A percentile compares a stretch with the other conserved stretches of the same genome.
Conservation (phyloP, 805 yeast genomes). For the Maudiozyma bulderi region DNA sequence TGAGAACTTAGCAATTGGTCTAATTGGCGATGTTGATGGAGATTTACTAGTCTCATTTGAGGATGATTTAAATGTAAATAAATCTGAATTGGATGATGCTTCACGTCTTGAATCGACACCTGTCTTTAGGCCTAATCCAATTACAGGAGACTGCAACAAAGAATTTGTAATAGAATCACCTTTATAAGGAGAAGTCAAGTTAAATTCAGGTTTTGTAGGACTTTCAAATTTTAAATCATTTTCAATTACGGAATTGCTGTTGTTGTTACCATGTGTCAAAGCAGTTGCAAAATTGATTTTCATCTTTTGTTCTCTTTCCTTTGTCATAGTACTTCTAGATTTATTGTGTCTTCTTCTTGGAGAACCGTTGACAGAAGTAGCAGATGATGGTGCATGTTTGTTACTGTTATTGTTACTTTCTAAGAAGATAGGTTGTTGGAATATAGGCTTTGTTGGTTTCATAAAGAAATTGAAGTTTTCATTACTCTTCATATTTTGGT, state of each 20-base stretch:
- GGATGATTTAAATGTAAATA: background rate
- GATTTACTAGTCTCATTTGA: background rate
- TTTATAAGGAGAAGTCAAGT: background rate
- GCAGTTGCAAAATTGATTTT: slow-evolving; percentile 4
- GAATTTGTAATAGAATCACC: background rate
- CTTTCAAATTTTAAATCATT: background rate
- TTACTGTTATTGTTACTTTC: background rate
- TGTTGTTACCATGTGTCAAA: background rate
- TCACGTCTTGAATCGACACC: slow-evolving; percentile 1
- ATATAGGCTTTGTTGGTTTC: background rate
- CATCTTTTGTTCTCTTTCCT: slow-evolving; percentile 3
- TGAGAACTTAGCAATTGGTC: background rate
- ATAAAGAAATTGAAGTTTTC: background rate
- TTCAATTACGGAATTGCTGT: background rate
- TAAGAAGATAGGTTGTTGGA: slow-evolving; percentile 2
- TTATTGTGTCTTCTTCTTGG: slow-evolving; percentile 9
- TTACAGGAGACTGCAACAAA: slow-evolving; percentile 4
- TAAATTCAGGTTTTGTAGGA: background rate
- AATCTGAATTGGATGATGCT: background rate
- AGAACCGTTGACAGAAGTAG: slow-evolving; percentile 7
- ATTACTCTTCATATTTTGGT: background rate
- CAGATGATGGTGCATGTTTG: background rate
- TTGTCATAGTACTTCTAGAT: slow-evolving; percentile 1
- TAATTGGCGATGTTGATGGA: slow-evolving; percentile 2
- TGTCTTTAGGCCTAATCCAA: slow-evolving; percentile 3